Evolutionary conservation across 441 rosid species (phyloP), one percentile per base, ranked within the genome.

Genomic region (Pelargonium australe): DNA sequence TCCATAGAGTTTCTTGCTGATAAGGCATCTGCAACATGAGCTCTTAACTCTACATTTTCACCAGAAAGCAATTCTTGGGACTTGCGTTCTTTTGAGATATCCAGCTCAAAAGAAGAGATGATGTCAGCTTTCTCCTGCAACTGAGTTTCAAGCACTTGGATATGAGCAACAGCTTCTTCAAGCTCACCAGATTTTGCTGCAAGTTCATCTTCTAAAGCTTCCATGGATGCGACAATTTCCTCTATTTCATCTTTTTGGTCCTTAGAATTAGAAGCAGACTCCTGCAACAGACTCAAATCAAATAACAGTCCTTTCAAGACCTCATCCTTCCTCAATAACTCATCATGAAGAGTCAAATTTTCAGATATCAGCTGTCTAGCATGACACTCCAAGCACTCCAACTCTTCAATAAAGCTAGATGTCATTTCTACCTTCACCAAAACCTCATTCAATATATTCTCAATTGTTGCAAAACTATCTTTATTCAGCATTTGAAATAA

Each of bases 271-370:
- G 98, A 92, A 66, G 96, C 91, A 73, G 99, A 90, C 74, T 95
- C 99, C 76, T 95, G 99, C 77, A 95, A 73, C 72, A 92, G 80
- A 81, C 96, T 87, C 68, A 95, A 83, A 81, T 95, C 99, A 84
- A 95, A 95, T 75, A 81, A 81, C 72, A 95, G 77, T 62, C 98
- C 99, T 67, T 84, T 84, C 34, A 92, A 64, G 80, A 95, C 83
- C 41, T 89, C 95, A 70, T 95, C 93, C 79, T 92, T 95, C 84
- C 98, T 89, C 67, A 71, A 75, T 78, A 92, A 76, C 83, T 95
- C 96, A 57, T 77, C 82, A 68, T 75, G 87, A 73, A 92, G 91
- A 75, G 49, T 78, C 49, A 45, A 65, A 80, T 86, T 90, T 71
- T 86, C 89, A 70, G 80, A 79, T 71, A 80, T 73, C 70, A 94